Evolutionary conservation across 805 yeast genomes (phyloP), one percentile per base, ranked within the genome.

Genomic region (Komagataella populi): DNA sequence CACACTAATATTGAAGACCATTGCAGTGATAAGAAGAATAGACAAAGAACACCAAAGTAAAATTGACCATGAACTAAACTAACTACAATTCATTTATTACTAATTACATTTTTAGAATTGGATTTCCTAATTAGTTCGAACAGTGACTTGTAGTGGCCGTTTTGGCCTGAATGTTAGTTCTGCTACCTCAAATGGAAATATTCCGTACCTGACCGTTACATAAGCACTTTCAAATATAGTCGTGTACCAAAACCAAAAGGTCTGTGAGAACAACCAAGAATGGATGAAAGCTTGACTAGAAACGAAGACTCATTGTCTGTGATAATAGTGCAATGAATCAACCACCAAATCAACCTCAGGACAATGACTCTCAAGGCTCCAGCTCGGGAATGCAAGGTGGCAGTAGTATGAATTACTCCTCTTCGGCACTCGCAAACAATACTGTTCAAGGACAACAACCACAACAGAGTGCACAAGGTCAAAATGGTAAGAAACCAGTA

Each of bases 401-500:
- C 36, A n/a, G 23, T 46, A 23, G 22, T 46, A n/a, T 46, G 17
- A n/a, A 46, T 46, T n/a, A 46, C 22, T 20, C 24, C n/a, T 17
- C 17, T 6, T n/a, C 17, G 17, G 39, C 39, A 6, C 44, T 12
- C 3, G 22, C n/a, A 18, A 47, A 47, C 44, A 10, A 14, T 23
- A 54, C 51, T 48, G 45, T 56, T 49, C 49, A 51, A 52, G 39
- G 39, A 8, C 39, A 12, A 52, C 54, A 20, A 45, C 55, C 49
- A 39, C 58, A 43, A 47, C 57, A 52, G 49, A 56, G 48, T 17
- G 57, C 52, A 6, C 60, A 53, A 49, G 61, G 39, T 30, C 39
- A 51, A 47, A 58, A 48, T 44, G 64, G 52, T 48, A 59, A 54
- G 23, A 51, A 55, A 39, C 50, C 57, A 20, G 45, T 60, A 39